Conservation (phyloP, 2,329 filamentous ascomycete species). For the Colletotrichum cereale region DNA sequence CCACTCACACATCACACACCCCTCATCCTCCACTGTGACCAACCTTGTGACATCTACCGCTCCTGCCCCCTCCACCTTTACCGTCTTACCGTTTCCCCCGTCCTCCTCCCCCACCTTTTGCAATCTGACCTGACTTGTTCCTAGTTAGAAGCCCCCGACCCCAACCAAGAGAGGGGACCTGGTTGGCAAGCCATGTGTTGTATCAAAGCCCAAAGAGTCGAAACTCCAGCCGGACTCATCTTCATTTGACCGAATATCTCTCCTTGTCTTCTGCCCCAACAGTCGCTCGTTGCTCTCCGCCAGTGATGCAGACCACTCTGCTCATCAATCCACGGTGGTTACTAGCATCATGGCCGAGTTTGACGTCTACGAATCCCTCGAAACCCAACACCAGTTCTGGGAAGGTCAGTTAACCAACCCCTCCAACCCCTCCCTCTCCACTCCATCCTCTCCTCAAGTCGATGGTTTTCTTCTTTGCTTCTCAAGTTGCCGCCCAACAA, state of each 20-base stretch:
- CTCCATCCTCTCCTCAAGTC: conserved; percentile 12
- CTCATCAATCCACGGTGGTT: conserved; percentile 8
- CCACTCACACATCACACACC: not conserved
- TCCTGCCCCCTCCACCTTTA: not conserved
- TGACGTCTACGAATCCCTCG: conserved; percentile 76
- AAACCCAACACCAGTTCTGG: conserved; percentile 91
- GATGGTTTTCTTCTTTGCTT: conserved; percentile 3
- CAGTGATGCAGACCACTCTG: conserved; percentile 33
- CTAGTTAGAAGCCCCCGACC: not conserved
- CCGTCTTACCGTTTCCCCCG: not conserved
- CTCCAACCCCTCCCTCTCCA: conserved; percentile 22
- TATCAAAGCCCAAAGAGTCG: conserved; percentile 32
- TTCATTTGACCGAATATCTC: conserved; percentile 18
- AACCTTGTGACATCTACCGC: not conserved
- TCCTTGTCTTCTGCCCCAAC: not conserved
- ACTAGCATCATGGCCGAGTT: conserved; percentile 67
- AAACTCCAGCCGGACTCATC: conserved; percentile 33
- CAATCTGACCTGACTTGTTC: conserved; percentile 5
- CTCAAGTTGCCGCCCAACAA: not conserved
- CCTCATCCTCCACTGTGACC: not conserved
- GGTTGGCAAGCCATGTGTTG: conserved; percentile 32
- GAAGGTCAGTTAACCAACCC: conserved; percentile 68
- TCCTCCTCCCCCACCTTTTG: conserved; percentile 5
- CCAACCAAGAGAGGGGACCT: conserved; percentile 18
- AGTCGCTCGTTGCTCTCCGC: conserved; percentile 5